Conservation (phyloP, 2,329 filamentous ascomycete species). For the Cladosporium sp. region DNA sequence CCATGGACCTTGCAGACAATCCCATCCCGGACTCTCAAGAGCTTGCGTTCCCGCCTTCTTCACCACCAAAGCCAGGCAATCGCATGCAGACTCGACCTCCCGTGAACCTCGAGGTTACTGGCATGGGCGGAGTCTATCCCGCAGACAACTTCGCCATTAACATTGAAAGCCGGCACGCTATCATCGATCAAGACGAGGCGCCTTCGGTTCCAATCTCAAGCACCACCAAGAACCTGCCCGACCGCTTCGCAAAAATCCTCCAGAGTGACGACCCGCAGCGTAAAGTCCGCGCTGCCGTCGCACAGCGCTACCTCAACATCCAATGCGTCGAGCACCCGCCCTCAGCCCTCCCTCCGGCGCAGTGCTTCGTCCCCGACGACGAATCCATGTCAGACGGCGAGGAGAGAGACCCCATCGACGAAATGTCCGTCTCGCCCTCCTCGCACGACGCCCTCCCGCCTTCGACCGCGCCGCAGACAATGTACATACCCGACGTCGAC, state of each 20-base stretch:
- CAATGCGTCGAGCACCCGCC: slow-evolving; percentile 62
- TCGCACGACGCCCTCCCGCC: slow-evolving; percentile 28
- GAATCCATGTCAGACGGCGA: slow-evolving; percentile 38
- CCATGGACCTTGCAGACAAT: slow-evolving; percentile 40
- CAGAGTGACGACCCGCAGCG: slow-evolving; percentile 19
- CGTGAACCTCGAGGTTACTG: slow-evolving; percentile 50
- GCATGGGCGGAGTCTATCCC: slow-evolving; percentile 61
- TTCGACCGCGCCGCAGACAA: slow-evolving; percentile 35
- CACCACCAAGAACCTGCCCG: slow-evolving; percentile 24
- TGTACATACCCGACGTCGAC: slow-evolving; percentile 31
- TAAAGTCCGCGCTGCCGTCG: slow-evolving; percentile 48
- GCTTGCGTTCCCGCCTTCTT: slow-evolving; percentile 39
- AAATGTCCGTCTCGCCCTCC: slow-evolving; percentile 26
- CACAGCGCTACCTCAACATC: slow-evolving; percentile 66
- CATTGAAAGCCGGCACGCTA: slow-evolving; percentile 42
- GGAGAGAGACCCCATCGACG: slow-evolving; percentile 39
- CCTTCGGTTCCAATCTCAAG: slow-evolving; percentile 6
- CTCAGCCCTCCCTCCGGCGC: slow-evolving; percentile 47
- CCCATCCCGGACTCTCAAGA: slow-evolving; percentile 38
- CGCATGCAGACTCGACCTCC: slow-evolving; percentile 22
- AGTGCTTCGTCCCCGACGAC: slow-evolving; percentile 40
- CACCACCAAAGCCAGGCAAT: slow-evolving; percentile 26
- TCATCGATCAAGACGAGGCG: slow-evolving; percentile 22
- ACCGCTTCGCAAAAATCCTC: slow-evolving; percentile 39
- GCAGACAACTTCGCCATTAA: slow-evolving; percentile 56